A percentile compares a stretch with the other conserved stretches of the same genome.
phyloP scores from a whole-genome alignment of 176 grass and related monocot species.

The Triticum urartu region DNA sequence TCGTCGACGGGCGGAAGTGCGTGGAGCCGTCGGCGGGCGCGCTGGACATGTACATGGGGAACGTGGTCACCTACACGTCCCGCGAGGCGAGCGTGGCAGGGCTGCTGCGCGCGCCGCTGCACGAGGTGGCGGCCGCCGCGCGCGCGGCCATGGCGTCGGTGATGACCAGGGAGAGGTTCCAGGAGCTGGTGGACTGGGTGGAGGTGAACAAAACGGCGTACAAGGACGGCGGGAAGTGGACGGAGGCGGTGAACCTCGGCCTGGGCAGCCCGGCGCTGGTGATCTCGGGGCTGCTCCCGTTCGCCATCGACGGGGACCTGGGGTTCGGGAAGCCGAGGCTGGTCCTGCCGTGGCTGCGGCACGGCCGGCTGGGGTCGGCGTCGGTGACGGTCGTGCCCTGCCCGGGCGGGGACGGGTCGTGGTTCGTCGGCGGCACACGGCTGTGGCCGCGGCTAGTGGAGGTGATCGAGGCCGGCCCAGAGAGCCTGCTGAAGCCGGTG shows the following conservation, averaged over 20 bases:
- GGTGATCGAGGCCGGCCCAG: conserved; percentile 42
- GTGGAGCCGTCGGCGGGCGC: conserved; percentile 40
- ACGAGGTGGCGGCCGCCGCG: conserved; percentile 26
- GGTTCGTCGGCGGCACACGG: conserved; percentile 38
- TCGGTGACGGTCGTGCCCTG: conserved; percentile 6
- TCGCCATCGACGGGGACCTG: conserved; percentile 53
- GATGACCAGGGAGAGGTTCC: conserved; percentile 42
- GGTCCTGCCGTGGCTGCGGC: conserved; percentile 36
- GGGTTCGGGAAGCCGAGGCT: conserved; percentile 56
- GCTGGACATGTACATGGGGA: conserved; percentile 55
- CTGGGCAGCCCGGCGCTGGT: conserved; percentile 58
- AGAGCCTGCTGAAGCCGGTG: conserved; percentile 46
- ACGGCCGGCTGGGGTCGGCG: conserved; percentile 48
- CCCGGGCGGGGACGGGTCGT: conserved; percentile 59
- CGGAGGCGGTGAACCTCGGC: conserved; percentile 62
- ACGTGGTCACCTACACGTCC: conserved; percentile 53
- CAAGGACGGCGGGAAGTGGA: conserved; percentile 73
- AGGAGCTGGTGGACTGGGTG: conserved; percentile 81
- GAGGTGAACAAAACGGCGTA: conserved; percentile 52
- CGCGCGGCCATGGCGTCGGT: conserved; percentile 40
- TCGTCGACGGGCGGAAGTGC: conserved; percentile 52
- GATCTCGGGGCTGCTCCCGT: conserved; percentile 45
- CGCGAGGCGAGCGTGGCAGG: conserved; percentile 44
- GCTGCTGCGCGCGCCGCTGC: conserved; percentile 30
- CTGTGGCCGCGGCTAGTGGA: conserved; percentile 57